Evolutionary conservation across 2,329 filamentous ascomycete species (phyloP).

Genomic region (Ophiostoma sp.): DNA sequence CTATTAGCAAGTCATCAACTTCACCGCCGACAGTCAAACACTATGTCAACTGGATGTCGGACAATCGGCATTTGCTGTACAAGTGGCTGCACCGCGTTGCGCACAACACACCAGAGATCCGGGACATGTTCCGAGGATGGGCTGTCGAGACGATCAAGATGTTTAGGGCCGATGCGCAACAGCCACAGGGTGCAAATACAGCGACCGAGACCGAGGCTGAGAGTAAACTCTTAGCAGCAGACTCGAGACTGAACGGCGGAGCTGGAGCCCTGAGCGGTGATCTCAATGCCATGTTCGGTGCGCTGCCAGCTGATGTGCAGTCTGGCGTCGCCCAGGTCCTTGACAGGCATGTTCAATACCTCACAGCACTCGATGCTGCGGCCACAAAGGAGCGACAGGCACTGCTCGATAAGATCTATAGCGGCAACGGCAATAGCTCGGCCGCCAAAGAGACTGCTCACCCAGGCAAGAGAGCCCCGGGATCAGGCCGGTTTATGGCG

Average conservation of each 20-base stretch:
- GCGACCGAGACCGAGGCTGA: not conserved
- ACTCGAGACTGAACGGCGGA: conserved; percentile 34
- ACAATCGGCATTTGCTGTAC: conserved; percentile 60
- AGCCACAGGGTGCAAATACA: not conserved
- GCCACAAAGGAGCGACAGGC: conserved; percentile 52
- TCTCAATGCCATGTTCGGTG: conserved; percentile 41
- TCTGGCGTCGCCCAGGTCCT: conserved; percentile 46
- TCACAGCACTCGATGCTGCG: conserved; percentile 48
- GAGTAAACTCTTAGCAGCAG: not conserved
- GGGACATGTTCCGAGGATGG: conserved; percentile 56
- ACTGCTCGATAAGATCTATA: conserved; percentile 44
- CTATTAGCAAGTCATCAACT: conserved; percentile 40
- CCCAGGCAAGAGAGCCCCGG: conserved; percentile 35
- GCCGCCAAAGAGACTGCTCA: not conserved
- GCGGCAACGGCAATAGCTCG: conserved; percentile 1
- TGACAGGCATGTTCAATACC: conserved; percentile 57
- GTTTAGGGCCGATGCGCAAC: conserved; percentile 40
- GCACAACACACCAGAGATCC: conserved; percentile 61
- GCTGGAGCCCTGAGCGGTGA: conserved; percentile 37
- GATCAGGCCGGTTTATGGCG: conserved; percentile 66
- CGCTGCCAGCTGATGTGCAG: conserved; percentile 46
- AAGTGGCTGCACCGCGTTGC: conserved; percentile 66
- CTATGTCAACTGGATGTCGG: conserved; percentile 61
- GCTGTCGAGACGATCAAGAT: conserved; percentile 51
- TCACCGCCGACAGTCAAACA: conserved; percentile 61